Percentiles rank a stretch among this genome's conserved stretches.
These are phyloP conservation scores for Combretum micranthum DNA, from an alignment of 345 rosid species.

Conservation along the genomic window DNA sequence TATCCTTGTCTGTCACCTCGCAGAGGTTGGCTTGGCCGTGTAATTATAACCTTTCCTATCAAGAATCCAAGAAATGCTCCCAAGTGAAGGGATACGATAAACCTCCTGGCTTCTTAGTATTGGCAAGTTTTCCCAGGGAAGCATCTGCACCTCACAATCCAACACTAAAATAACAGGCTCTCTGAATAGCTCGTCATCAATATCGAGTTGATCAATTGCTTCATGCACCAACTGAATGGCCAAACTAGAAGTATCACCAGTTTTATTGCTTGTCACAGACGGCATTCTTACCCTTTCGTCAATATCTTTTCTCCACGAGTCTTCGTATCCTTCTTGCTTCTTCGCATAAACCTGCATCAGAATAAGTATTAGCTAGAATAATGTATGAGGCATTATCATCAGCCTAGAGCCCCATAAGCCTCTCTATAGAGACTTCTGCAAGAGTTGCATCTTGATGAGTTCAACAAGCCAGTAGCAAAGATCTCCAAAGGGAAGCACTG, in stretches of 20 bases:
- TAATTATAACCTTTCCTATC: constrained; percentile 31
- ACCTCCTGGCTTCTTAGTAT: constrained; percentile 76
- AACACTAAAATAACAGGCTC: constrained; percentile 71
- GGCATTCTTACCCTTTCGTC: constrained; percentile 28
- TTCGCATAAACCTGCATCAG: constrained; percentile 25
- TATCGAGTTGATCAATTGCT: constrained; percentile 48
- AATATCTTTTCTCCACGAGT: constrained; percentile 11
- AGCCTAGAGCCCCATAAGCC: constrained; percentile 24
- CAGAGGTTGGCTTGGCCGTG: constrained; percentile 64
- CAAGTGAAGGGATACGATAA: constrained; percentile 94
- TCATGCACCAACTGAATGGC: constrained; percentile 57
- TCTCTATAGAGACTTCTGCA: constrained; percentile 19
- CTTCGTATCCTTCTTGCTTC: constrained; percentile 16
- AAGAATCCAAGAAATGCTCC: constrained; percentile 50
- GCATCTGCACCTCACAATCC: constrained; percentile 92
- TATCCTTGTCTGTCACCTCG: constrained; percentile 95
- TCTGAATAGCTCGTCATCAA: constrained; percentile 30
- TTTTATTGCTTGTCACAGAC: constrained; percentile 17
- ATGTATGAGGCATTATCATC: constrained; percentile 18
- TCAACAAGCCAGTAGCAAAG: constrained; percentile 27
- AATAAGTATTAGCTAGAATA: constrained; percentile 22
- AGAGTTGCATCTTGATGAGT: constrained; percentile 15
- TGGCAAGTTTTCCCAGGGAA: constrained; percentile 97
- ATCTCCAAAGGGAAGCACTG: constrained; percentile 22
- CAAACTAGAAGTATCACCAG: constrained; percentile 27